Base-by-base conservation (phyloP, 1,284 basidiomycete genomes). In the Heliocybe sulcata region DNA sequence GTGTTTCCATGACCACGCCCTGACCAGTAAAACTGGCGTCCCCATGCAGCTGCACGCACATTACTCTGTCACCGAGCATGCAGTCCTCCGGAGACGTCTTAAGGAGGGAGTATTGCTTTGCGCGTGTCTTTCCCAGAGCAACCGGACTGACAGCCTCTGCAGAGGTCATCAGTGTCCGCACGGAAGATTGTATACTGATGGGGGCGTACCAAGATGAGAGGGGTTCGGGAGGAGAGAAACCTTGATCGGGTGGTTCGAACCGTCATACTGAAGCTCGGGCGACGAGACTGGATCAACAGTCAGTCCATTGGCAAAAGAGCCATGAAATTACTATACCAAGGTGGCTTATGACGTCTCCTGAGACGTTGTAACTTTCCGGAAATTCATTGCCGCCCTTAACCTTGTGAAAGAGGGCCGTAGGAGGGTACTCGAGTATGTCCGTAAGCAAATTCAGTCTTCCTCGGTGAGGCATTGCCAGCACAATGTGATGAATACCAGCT, bases 11-110 rank as follows among this genome's bases (percentile, higher is more conserved):
- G n/a, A 94, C 82, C 3, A 95, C 79, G 2, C 93, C 93, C 68
- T 95, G 93, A 0, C 92, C 93, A 0, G 86, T 82, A 64, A 95
- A 94, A 53, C 89, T 92, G 1, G 90, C 92, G 66, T 95, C 93
- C 0, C 93, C 93, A 60, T 95, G 93, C 33, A 96, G 69, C 63
- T 94, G 91, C 0, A 95, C 85, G 60, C 87, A 92, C 79, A 95
- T 86, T 2, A 88, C 92, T 60, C 78, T 84, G 65, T 94, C 90
- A 1, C 92, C 92, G 0, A 94, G 79, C 65, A 82, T 81, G 64
- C 91, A 93, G 52, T 87, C 84, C 1, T 75, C 73, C 0, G 79
- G 75, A 0, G 80, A 80, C 0, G 74, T 75, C 66, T 87, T 88
- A 54, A 94, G 76, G 12, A 94, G 78, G 8, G 89, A 80, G 66